Conservation (phyloP, 2,329 filamentous ascomycete genomes). For the Berkeleyomyces basicola region DNA sequence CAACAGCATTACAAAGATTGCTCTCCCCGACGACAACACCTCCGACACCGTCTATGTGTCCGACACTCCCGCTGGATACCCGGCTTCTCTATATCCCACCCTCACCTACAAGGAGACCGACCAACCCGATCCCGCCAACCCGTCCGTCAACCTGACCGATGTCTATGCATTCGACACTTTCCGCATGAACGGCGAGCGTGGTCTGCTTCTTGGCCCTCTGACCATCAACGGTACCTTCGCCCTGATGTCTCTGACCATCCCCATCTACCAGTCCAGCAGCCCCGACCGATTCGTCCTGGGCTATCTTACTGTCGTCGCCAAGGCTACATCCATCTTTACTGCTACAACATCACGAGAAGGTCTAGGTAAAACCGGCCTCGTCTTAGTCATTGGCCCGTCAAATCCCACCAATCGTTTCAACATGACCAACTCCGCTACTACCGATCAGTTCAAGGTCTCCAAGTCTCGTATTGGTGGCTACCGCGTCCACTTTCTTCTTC, state of each 20-base stretch:
- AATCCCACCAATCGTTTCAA: slow-evolving; percentile 49
- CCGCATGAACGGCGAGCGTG: slow-evolving; percentile 32
- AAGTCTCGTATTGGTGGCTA: slow-evolving; percentile 13
- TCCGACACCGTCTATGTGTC: slow-evolving; percentile 45
- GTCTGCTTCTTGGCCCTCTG: slow-evolving; percentile 62
- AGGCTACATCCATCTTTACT: slow-evolving; percentile 45
- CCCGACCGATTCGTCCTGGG: slow-evolving; percentile 39
- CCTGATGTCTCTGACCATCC: slow-evolving; percentile 64
- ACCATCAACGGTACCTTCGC: slow-evolving; percentile 56
- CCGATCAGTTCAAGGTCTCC: slow-evolving; percentile 21
- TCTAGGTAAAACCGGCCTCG: slow-evolving; percentile 50
- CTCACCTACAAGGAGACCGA: slow-evolving; percentile 44
- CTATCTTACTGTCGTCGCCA: slow-evolving; percentile 68
- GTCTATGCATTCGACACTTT: slow-evolving; percentile 29
- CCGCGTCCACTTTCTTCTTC: slow-evolving; percentile 42
- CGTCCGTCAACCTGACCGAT: slow-evolving; percentile 20
- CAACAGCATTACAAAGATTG: slow-evolving; percentile 29
- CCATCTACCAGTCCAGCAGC: slow-evolving; percentile 37
- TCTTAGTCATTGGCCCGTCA: slow-evolving; percentile 53
- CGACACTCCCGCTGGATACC: slow-evolving; percentile 48
- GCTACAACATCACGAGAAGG: slow-evolving; percentile 51
- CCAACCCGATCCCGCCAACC: slow-evolving; percentile 26
- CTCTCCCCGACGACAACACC: slow-evolving; percentile 44
- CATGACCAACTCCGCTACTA: slow-evolving; percentile 32
- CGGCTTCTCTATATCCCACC: slow-evolving; percentile 59